Percentiles rank a stretch among this genome's conserved stretches.
phyloP scores from a whole-genome alignment of 495 filamentous ascomycete species.

The Letharia lupina region DNA sequence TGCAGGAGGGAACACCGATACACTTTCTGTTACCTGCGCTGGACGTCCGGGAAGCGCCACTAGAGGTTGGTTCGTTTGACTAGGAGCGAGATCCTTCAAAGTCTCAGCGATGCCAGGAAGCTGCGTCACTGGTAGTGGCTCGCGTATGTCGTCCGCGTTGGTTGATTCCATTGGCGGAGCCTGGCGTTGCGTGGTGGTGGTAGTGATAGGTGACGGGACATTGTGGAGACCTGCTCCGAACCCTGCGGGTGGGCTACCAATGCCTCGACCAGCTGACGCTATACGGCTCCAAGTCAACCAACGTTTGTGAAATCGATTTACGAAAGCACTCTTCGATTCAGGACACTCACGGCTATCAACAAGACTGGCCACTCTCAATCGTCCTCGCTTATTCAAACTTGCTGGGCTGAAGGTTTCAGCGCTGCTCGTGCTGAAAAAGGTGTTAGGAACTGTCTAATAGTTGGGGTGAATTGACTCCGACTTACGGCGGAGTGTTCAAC shows the following conservation, averaged over 20 bases:
- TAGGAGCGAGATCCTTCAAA: conserved; percentile 2
- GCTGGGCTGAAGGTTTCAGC: background rate
- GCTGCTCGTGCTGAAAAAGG: background rate
- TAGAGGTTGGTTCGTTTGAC: background rate
- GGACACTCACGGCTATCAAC: conserved; percentile 1
- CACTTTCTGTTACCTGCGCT: background rate
- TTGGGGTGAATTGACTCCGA: background rate
- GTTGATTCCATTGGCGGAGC: background rate
- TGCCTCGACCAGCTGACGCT: background rate
- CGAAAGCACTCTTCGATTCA: background rate
- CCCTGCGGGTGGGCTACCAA: background rate
- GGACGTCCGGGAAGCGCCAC: background rate
- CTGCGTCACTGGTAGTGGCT: background rate
- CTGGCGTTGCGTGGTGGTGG: background rate
- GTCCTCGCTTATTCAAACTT: background rate
- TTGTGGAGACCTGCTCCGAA: conserved; percentile 2
- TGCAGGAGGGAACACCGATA: background rate
- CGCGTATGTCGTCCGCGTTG: background rate
- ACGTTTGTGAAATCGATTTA: background rate
- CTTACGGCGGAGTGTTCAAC: background rate
- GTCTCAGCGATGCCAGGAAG: conserved; percentile 8
- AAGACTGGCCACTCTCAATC: conserved; percentile 2
- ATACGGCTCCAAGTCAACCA: background rate
- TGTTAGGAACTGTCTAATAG: background rate
- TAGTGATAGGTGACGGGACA: background rate